Percentiles rank a stretch among this genome's conserved stretches.
phyloP scores from a whole-genome alignment of 2,329 filamentous ascomycete genomes.

The Colletotrichum sp. region DNA sequence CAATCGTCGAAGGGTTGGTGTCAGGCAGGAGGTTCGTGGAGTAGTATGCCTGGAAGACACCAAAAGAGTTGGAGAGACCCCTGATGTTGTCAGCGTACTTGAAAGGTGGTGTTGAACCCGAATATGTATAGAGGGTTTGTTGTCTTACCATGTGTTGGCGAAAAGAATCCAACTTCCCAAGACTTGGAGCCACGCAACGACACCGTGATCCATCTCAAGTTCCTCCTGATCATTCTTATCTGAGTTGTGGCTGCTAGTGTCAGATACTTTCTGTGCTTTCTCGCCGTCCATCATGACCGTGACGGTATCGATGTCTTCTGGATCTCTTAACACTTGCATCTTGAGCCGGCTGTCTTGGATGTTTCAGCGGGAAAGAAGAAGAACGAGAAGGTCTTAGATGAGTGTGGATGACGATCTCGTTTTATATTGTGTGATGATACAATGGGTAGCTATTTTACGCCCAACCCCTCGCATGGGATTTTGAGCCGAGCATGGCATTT shows the following conservation, averaged over 20 bases:
- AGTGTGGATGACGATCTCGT: neutral
- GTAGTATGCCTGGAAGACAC: slow-evolving; percentile 61
- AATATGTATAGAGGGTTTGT: neutral
- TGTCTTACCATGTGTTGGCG: slow-evolving; percentile 44
- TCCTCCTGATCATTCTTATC: neutral
- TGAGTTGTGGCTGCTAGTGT: neutral
- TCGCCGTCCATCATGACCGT: neutral
- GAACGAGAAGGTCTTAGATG: neutral
- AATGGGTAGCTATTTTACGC: neutral
- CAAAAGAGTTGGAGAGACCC: slow-evolving; percentile 49
- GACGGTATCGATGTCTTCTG: neutral
- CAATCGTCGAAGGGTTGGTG: slow-evolving; percentile 29
- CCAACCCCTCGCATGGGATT: neutral
- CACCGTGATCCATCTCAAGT: slow-evolving; percentile 28
- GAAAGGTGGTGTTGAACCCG: neutral
- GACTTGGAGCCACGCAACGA: slow-evolving; percentile 53
- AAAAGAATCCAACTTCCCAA: slow-evolving; percentile 52
- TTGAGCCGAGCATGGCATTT: neutral
- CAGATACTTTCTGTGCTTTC: neutral
- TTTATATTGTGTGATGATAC: neutral
- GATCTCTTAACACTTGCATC: neutral
- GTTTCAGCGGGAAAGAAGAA: neutral
- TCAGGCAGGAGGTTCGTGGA: slow-evolving; percentile 29
- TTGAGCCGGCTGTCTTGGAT: neutral
- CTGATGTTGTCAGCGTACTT: slow-evolving; percentile 30